Evolutionary conservation across 495 filamentous ascomycete genomes (phyloP).

Genomic region (Penicillium goetzii): DNA sequence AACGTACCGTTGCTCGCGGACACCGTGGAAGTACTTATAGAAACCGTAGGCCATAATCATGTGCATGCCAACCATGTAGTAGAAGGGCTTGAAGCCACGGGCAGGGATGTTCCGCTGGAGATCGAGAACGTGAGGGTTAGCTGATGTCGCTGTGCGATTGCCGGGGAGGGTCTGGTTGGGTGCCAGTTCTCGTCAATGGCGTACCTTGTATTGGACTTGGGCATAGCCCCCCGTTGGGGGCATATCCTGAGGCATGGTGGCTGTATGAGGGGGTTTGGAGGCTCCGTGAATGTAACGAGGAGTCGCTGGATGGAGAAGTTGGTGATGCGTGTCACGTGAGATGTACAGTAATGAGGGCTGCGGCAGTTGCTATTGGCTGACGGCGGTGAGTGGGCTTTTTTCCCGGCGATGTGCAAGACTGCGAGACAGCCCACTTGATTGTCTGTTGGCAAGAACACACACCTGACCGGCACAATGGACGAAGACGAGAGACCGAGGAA

Average conservation of each 20-base stretch:
- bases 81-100: constrained; percentile 81
- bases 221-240: constrained; percentile 92
- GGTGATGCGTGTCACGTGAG: constrained; percentile 44
- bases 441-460: background rate
- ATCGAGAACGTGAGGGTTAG: constrained; percentile 21
- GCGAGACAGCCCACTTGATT: constrained; percentile 9
- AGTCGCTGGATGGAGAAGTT: constrained; percentile 41
- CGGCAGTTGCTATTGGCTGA: constrained; percentile 37
- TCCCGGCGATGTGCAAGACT: constrained; percentile 25
- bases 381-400: constrained; percentile 24
- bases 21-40: constrained; percentile 76
- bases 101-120: constrained; percentile 86
- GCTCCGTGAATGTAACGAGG: constrained; percentile 23
- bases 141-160: constrained; percentile 20
- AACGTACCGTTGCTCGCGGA: constrained; percentile 84
- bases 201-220: constrained; percentile 93
- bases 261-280: constrained; percentile 31
- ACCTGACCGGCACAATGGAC: constrained; percentile 45
- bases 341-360: constrained; percentile 41
- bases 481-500: constrained; percentile 58
- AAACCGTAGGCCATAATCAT: constrained; percentile 84
- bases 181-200: constrained; percentile 31
- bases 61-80: constrained; percentile 74
- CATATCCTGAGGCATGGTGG: constrained; percentile 75
- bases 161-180: constrained; percentile 4